Evolutionary conservation across 225 moss, liverwort and hornwort species (phyloP), one percentile per base, ranked within the genome.

Genomic region (Pseudoscleropodium purum): DNA sequence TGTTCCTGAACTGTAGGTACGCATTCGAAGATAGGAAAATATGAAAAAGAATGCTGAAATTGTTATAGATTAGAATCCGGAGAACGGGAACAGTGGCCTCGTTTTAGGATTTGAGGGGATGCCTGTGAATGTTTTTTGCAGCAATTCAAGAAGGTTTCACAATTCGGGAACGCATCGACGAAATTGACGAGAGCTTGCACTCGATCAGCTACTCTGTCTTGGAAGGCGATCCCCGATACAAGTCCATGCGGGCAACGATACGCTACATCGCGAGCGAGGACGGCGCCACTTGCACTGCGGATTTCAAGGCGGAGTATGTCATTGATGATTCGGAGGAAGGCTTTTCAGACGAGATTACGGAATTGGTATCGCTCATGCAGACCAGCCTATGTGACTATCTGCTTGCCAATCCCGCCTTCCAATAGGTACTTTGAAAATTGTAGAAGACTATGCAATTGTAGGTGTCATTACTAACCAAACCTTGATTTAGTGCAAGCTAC

Each of bases 141-240:
- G 94, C 91, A 47, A 91, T 94, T 75, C 90, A 83, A 85, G 91
- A 91, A 72, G 91, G 90, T n/a, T 90, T 91, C 26, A 86, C 61
- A 20, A 89, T 94, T 51, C 89, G 88, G n/a, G 93, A 94, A 63
- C 94, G 90, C 37, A 75, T 94, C 27, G 94, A 94, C 72, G 91
- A 89, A 85, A 83, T 94, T 31, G 88, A 94, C 77, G 93, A 94
- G n/a, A 64, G 16, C 10, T 43, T 86, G 11, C 91, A 89, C 62
- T 89, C 90, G 51, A 89, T 94, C 57, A 87, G 87, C 31, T 94
- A 93, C 81, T 88, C 93, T 33, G 90, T 93, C 26, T 37, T 93
- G 31, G 93, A 94, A 76, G 93, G 94, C 74, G 90, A 94, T 75
- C 94, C 94, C 37, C 87, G 92, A 26, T 94, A 94, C 86, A 93